Evolutionary conservation across 495 filamentous ascomycete genomes (phyloP), one percentile per base, ranked within the genome.

Genomic region (Penicillium samsonianum): DNA sequence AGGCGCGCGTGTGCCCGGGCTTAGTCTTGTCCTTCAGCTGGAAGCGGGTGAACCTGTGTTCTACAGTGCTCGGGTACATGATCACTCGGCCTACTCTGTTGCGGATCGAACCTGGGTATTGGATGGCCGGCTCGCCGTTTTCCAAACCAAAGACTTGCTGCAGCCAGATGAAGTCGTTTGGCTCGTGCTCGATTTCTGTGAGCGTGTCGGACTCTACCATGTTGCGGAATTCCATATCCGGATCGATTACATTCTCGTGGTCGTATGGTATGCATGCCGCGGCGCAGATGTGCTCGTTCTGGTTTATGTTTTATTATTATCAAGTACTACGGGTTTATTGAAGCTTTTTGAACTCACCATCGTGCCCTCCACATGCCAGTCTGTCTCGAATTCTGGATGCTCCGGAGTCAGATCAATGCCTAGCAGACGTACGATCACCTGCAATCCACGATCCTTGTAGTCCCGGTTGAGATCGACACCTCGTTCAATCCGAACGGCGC

Each of bases 31-130:
- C 82, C 9, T 54, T 63, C 1, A 87, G 73, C 12, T 58, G 53
- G 60, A 82, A 81, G 0, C 66, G 60, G 4, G 68, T 68, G 4
- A 81, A 69, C 9, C 70, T 69, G 53, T 84, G 82, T 42, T 86
- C 83, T 10, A 78, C 50, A 4, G 63, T 70, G 56, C 71, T 76
- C 4, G 75, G 74, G 44, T 57, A 74, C 19, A 67, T 63, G 22
- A 76, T 46, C 0, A 63, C 23, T 5, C 74, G 67, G 5, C 71
- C 69, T 9, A 61, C 9, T 0, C 11, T 25, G 26, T 62, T 51
- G 0, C 46, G 51, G 8, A 77, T 65, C 3, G 58, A 40, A 11
- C 76, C 76, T 1, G 65, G 30, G 16, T 58, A 40, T 51, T 78
- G 76, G 14, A 77, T 56, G 1, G 70, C 60, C 0, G 72, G 61